Evolutionary conservation across 768 basidiomycete species (phyloP).

Genomic region (Strobilomyces confusus): DNA sequence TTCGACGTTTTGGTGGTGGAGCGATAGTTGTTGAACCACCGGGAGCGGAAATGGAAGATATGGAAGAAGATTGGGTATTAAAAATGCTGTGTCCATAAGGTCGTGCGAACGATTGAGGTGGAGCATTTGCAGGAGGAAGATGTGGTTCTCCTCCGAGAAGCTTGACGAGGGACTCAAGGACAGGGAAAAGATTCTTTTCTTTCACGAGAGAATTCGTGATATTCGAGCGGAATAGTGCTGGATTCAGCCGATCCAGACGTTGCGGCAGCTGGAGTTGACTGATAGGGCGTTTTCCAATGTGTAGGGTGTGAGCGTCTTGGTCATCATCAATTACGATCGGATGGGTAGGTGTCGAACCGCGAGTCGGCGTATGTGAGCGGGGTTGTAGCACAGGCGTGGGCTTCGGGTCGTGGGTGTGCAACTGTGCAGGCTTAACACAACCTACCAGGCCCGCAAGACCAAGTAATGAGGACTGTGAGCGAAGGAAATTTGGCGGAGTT

Average conservation of each 20-base stretch:
- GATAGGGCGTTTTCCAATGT: conserved; percentile 9
- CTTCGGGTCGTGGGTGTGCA: conserved; percentile 10
- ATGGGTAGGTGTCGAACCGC: conserved; percentile 54
- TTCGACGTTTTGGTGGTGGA: conserved; percentile 53
- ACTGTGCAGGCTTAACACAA: conserved; percentile 51
- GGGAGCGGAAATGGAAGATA: neutral
- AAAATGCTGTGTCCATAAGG: conserved; percentile 18
- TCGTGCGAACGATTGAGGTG: conserved; percentile 12
- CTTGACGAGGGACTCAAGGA: conserved; percentile 58
- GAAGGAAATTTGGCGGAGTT: conserved; percentile 63
- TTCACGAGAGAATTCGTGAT: conserved; percentile 55
- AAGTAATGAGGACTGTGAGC: conserved; percentile 67
- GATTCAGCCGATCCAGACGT: conserved; percentile 33
- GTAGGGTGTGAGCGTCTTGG: conserved; percentile 32
- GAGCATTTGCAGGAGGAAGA: conserved; percentile 1
- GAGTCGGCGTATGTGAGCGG: conserved; percentile 31
- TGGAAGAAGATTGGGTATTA: neutral
- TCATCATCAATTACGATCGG: conserved; percentile 73
- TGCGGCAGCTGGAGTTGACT: conserved; percentile 5
- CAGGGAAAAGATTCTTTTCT: conserved; percentile 64
- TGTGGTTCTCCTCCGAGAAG: conserved; percentile 43
- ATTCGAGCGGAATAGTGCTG: conserved; percentile 48
- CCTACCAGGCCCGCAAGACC: conserved; percentile 71
- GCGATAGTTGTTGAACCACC: neutral
- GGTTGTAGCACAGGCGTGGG: conserved; percentile 33